Base-by-base conservation (phyloP, 768 basidiomycete genomes). In the Tylopilus plumbeoviolaceoides region DNA sequence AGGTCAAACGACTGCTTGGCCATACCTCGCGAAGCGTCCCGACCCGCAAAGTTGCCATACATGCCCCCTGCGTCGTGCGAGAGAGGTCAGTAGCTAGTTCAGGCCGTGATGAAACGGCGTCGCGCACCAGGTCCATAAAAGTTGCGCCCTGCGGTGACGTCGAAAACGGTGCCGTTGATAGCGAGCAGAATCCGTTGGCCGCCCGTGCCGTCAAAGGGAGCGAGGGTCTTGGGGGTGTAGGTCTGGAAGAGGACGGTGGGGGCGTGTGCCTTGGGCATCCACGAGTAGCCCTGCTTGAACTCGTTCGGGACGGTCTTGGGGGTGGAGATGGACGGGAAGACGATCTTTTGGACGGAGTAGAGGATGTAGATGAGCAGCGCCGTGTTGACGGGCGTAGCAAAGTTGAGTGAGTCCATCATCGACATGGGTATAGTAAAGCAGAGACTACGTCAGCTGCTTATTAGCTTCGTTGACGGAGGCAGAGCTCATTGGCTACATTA, bases 41-140 rank as follows among this genome's bases (percentile, higher is more conserved):
- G 73, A 6, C 95, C 97, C 3, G 97, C 95, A 75, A 99, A 98
- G 71, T 95, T 95, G 28, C 92, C 94, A 65, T 98, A 98, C 81
- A 94, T 91, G 0, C 95, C 95, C 62, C 85, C 95, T 97, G 59
- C 27, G 35, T 17, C 39, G 43, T 23, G 15, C 17, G 55, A 30
- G 28, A 30, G 4, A 7, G 10, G 35, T 36, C 35, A 36, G 47
- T 12, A 50, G 7, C 49, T 20, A 61, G 31, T 47, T 2, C 25
- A 36, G 20, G 10, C 18, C 21, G 23, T 23, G 23, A 23, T 6
- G 1, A 6, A 7, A 39, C 10, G 17, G 33, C 27, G 27, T 12
- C 23, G 71, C 87, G 65, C 54, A 95, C 95, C 85, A 20, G 95
- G 95, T 1, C 95, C 95, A 68, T 98, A 98, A 73, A 99, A 99